Conservation (phyloP, 129 eudicot species). For the Mikania micrantha region DNA sequence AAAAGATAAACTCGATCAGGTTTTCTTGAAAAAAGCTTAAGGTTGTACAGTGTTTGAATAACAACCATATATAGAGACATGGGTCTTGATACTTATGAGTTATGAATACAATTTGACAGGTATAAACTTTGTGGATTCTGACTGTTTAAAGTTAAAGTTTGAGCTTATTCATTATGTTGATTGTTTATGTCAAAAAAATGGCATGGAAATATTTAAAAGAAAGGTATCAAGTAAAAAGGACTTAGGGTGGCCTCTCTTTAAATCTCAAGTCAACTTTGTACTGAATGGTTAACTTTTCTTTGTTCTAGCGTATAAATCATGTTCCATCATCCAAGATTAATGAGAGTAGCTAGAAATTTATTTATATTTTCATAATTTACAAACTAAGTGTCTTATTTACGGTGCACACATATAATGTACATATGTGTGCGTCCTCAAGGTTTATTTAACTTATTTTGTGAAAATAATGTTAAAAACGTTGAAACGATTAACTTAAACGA, state of each 20-base stretch:
- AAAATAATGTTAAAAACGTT: too few species aligned
- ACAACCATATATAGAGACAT: not conserved
- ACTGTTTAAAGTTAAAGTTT: constrained; percentile 3
- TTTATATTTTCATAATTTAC: too few species aligned
- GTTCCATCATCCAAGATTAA: not conserved
- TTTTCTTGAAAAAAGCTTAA: not conserved
- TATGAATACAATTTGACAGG: not conserved
- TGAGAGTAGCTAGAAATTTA: too few species aligned
- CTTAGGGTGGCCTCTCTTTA: not conserved
- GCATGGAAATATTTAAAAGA: not conserved
- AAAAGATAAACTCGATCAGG: not conserved
- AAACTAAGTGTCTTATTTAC: too few species aligned
- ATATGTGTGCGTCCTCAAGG: too few species aligned
- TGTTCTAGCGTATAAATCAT: not conserved
- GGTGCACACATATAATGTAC: too few species aligned
- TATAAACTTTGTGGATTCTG: not conserved
- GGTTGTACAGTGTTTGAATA: not conserved
- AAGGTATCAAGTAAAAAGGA: not conserved
- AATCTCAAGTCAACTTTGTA: not conserved
- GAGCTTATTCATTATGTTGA: not conserved
- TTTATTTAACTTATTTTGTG: too few species aligned
- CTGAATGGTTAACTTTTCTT: not conserved
- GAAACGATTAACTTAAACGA: too few species aligned
- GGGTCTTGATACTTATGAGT: not conserved
- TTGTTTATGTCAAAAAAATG: not conserved